Evolutionary conservation across 768 basidiomycete genomes (phyloP), one percentile per base, ranked within the genome.

Genomic region (Tricholomella constricta): DNA sequence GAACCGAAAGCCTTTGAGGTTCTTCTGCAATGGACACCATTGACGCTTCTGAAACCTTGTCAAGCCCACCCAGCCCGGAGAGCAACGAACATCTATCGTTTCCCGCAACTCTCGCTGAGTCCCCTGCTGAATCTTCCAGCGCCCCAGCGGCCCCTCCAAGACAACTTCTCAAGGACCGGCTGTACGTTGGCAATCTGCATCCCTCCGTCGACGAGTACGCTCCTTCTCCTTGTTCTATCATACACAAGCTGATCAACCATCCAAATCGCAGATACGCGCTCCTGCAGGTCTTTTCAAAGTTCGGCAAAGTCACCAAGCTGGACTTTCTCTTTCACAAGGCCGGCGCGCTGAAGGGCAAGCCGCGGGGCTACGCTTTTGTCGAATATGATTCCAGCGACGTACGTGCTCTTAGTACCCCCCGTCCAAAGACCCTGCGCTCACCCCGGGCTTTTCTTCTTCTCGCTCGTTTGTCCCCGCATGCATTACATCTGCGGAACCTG

Each of bases 261-360:
- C 27, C n/a, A 34, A 42, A 4, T 32, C 14, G 10, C 58, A 96
- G 94, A 69, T 92, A 93, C 70, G 77, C 91, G 3, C 78, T 99
- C 14, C 81, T 98, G 19, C 91, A 95, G 69, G 70, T 95, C 31
- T 97, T 97, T 71, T 82, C 89, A 27, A 94, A 89, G 71, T 94
- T 86, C 67, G 97, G 97, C 49, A 94, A 92, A 70, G 81, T 98
- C 55, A 82, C 92, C 19, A 92, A 94, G 60, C 81, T 98, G 46
- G 97, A 99, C 70, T 98, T 86, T 69, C 79, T 98, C 57, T 98
- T 98, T 65, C 95, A 99, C 78, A 98, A 96, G 71, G 76, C 88
- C 0, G 97, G 96, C 0, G 79, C 85, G 11, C 71, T 86, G 63
- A 94, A 88, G 66, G 97, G 97, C 15, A 97, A 91, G 67, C 95